A percentile compares a stretch with the other conserved stretches of the same genome.
These are phyloP conservation scores for Cajanus cajan DNA, from an alignment of 306 rosid species.

Conservation along the genomic window DNA sequence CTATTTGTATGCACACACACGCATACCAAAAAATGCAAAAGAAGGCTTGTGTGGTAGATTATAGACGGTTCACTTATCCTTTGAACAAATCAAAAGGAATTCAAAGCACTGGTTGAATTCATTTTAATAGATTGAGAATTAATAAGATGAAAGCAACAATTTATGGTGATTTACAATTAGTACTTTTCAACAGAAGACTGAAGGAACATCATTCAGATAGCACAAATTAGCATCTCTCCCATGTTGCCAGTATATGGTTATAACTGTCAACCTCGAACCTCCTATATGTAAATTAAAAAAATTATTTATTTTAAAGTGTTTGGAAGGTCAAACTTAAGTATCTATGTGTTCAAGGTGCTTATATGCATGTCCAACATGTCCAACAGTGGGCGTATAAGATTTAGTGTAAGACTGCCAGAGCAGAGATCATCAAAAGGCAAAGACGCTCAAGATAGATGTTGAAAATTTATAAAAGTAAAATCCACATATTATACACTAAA, in stretches of 20 bases:
- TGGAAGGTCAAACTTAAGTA: not conserved
- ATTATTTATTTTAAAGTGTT: not conserved
- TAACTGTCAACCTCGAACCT: not conserved
- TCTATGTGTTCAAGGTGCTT: not conserved
- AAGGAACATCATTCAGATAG: constrained; percentile 8
- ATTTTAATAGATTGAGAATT: constrained; percentile 13
- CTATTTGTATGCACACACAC: too few relatives aligned
- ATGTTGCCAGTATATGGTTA: not conserved
- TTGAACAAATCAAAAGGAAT: not conserved
- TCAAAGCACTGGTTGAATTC: constrained; percentile 22
- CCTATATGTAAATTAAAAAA: not conserved
- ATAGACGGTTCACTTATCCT: not conserved
- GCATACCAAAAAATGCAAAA: not conserved
- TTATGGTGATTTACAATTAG: not conserved
- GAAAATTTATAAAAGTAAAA: not conserved
- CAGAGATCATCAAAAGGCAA: not conserved
- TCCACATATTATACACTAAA: not conserved
- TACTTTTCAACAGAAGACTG: not conserved
- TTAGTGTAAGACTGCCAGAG: not conserved
- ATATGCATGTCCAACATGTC: too few relatives aligned
- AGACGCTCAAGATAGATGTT: not conserved
- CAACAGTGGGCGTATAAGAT: not conserved
- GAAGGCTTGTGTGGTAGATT: not conserved
- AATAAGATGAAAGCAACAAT: not conserved
- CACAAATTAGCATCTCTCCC: not conserved